phyloP scores from a whole-genome alignment of 768 basidiomycete genomes.

The Rhizopogon vinicolor region DNA sequence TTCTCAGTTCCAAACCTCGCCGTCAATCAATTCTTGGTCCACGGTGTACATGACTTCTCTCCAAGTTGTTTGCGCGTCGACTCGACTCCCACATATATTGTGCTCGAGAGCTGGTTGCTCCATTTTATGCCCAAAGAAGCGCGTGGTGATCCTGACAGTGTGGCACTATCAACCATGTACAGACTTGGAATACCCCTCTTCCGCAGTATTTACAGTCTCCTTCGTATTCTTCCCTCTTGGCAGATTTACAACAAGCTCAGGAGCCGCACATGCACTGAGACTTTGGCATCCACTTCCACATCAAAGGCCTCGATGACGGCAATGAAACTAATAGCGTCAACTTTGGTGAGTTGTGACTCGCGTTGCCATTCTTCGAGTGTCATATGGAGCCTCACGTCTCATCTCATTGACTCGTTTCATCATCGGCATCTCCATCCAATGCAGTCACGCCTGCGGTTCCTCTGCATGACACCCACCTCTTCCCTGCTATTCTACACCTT shows the following conservation, averaged over 20 bases:
- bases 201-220: constrained; percentile 67
- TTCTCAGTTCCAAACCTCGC: constrained; percentile 64
- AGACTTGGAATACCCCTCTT: constrained; percentile 83
- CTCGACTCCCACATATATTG: constrained; percentile 61
- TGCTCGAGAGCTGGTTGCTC: constrained; percentile 71
- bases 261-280: constrained; percentile 31
- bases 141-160: constrained; percentile 34
- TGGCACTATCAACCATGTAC: constrained; percentile 74
- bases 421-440: constrained; percentile 25
- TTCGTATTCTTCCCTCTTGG: constrained; percentile 76
- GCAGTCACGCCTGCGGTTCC: constrained; percentile 34
- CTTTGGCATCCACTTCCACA: constrained; percentile 44
- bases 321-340: constrained; percentile 20
- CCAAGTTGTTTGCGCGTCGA: constrained; percentile 51
- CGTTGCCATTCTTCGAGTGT: constrained; percentile 6
- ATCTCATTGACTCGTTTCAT: neutral
- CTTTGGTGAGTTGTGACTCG: constrained; percentile 31
- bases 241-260: constrained; percentile 61
- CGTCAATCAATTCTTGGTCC: constrained; percentile 69
- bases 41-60: constrained; percentile 52
- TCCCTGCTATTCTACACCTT: constrained; percentile 66
- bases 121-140: constrained; percentile 31
- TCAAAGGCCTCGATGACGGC: constrained; percentile 31
- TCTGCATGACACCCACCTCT: constrained; percentile 49
- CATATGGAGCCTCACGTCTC: constrained; percentile 9